Evolutionary conservation across 164 flowering plant species (phyloP), one percentile per base, ranked within the genome.

Genomic region (Piper longum): DNA sequence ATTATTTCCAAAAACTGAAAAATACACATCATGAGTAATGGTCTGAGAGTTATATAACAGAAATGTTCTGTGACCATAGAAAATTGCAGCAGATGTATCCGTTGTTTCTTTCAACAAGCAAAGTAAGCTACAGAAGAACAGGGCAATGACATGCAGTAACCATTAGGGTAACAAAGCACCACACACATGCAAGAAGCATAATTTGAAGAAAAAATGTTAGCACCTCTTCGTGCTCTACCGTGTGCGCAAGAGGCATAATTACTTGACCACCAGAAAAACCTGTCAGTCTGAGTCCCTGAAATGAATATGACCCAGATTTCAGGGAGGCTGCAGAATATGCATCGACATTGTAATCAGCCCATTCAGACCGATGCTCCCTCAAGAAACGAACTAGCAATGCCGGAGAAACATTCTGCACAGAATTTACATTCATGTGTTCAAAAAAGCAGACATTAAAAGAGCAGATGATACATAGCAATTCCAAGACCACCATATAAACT

Each of bases 301-400:
- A 79, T 9, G 84, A 73, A 73, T 72, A 85, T 41, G 98, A 64
- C 42, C 78, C 76, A 62, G 87, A 74, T 77, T 86, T 92, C 64
- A 92, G 56, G 7, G 93, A 75, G 5, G 88, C 81, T 61, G 95
- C 95, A 62, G 88, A 74, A 68, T 85, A 89, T 16, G 96, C 92
- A 82, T 92, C 98, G 44, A 92, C 80, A 68, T 72, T 85, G 69
- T 81, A 82, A 70, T 89, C 96, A 36, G 96, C 98, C 98, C 98
- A 92, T 63, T 92, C 98, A 14, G 98, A 89, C 3, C 98, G 95
- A 55, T 86, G 96, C 76, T 92, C 98, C 70, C 98, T 80, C 64
- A 92, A 67, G 64, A 89, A 92, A 8, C 91, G 96, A 62, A 92
- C 81, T 65, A 92, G 73, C 56, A 85, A 79, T 4, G 89, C 95